phyloP scores from a whole-genome alignment of 176 grass and related monocot genomes.

The Oryza coarctata region DNA sequence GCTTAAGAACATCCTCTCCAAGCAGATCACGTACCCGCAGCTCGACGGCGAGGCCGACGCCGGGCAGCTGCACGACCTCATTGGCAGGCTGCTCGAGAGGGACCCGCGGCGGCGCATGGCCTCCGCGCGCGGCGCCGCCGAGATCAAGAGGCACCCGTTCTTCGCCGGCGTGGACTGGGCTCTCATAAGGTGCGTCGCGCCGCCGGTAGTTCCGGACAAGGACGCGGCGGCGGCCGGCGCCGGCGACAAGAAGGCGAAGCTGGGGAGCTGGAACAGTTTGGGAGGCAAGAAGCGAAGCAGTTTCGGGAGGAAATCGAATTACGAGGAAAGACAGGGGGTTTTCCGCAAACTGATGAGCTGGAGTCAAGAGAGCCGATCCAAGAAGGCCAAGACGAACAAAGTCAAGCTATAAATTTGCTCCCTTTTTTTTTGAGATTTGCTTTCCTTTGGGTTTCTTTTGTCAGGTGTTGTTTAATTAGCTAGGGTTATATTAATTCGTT shows the following conservation, averaged over 20 bases:
- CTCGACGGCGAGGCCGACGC: constrained; percentile 47
- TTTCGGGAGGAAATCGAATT: constrained; percentile 36
- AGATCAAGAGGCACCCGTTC: constrained; percentile 88
- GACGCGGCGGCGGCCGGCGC: constrained; percentile 20
- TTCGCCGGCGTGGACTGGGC: constrained; percentile 78
- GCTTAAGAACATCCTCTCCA: constrained; percentile 77
- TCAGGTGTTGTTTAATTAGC: constrained; percentile 8
- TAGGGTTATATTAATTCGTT: background rate
- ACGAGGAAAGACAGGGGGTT: constrained; percentile 42
- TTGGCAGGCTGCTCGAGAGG: constrained; percentile 62
- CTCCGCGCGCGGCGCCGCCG: constrained; percentile 61
- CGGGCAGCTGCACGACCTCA: constrained; percentile 62
- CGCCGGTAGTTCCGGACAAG: constrained; percentile 57
- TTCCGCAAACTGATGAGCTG: constrained; percentile 52
- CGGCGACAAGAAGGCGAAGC: constrained; percentile 34
- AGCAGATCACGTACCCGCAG: constrained; percentile 67
- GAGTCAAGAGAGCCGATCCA: constrained; percentile 35
- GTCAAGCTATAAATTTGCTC: background rate
- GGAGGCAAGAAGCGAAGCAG: constrained; percentile 44
- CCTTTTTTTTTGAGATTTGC: background rate
- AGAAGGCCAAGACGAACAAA: constrained; percentile 32
- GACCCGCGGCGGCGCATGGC: constrained; percentile 79
- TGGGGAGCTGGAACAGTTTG: constrained; percentile 70
- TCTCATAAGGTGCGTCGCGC: constrained; percentile 69
- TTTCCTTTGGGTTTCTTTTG: background rate